Conservation (phyloP, 164 flowering plant genomes). For the Nymphaea thermarum region DNA sequence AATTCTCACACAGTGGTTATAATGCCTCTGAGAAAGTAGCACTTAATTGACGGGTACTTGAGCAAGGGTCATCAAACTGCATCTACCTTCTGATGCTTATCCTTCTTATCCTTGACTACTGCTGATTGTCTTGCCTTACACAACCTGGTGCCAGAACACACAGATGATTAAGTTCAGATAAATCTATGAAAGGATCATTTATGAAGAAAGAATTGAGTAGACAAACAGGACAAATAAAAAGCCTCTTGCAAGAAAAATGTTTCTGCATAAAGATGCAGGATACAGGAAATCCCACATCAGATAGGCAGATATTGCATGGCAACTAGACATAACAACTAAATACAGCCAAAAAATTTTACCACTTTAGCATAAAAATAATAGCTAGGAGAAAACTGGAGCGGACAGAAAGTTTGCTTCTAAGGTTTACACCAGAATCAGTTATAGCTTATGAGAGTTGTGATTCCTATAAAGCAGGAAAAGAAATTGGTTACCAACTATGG, state of each 20-base stretch:
- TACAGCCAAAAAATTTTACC: no score
- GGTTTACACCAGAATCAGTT: no score
- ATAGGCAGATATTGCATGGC: no score
- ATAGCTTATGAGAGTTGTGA: no score
- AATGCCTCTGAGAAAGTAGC: not conserved
- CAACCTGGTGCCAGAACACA: slow-evolving; percentile 31
- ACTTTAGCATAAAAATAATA: no score
- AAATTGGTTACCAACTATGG: no score
- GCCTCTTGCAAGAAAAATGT: not conserved
- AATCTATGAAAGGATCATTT: not conserved
- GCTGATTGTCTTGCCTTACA: slow-evolving; percentile 87
- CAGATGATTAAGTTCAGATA: not conserved
- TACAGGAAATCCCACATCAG: no score
- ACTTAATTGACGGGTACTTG: not conserved
- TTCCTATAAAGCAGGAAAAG: no score
- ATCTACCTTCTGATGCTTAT: slow-evolving; percentile 80
- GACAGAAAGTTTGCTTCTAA: no score
- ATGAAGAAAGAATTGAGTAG: not conserved
- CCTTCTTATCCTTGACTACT: slow-evolving; percentile 71
- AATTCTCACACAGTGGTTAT: not conserved
- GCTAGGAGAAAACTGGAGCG: no score
- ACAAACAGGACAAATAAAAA: not conserved
- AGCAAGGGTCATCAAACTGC: not conserved
- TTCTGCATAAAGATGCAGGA: not conserved
- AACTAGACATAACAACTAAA: no score